Conservation (phyloP, 768 basidiomycete species). For the Albatrellus ellisii region DNA sequence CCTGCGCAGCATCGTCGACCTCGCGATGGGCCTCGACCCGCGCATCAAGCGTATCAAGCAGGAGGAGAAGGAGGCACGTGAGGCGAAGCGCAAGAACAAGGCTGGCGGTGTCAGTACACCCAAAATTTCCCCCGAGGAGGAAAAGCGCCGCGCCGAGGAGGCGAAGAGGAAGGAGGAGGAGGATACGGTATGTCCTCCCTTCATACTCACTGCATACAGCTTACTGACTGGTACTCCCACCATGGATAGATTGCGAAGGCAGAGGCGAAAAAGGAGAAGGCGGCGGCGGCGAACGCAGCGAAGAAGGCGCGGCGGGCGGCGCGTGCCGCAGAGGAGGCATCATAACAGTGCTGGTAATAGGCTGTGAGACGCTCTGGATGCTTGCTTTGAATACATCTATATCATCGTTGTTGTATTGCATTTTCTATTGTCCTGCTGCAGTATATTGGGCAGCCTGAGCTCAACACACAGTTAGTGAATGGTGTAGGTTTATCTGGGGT, state of each 20-base stretch:
- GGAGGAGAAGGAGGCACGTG: slow-evolving; percentile 88
- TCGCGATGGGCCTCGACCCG: slow-evolving; percentile 72
- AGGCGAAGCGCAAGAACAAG: slow-evolving; percentile 72
- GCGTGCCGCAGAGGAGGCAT: slow-evolving; percentile 32
- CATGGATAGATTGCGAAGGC: slow-evolving; percentile 36
- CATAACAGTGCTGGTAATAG: too few species aligned
- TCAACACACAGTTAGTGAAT: too few species aligned
- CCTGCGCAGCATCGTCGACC: slow-evolving; percentile 76
- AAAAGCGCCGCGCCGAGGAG: slow-evolving; percentile 58
- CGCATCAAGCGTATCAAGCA: slow-evolving; percentile 96
- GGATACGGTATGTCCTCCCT: slow-evolving; percentile 48
- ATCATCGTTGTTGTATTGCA: too few species aligned
- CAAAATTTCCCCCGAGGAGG: slow-evolving; percentile 30
- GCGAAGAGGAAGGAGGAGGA: slow-evolving; percentile 70
- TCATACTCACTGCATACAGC: neutral
- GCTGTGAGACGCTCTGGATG: too few species aligned
- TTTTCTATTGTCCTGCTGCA: too few species aligned
- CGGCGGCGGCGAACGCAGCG: slow-evolving; percentile 77
- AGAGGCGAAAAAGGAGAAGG: slow-evolving; percentile 76
- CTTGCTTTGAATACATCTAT: too few species aligned
- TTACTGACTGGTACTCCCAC: neutral
- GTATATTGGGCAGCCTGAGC: too few species aligned
- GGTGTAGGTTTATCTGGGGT: too few species aligned
- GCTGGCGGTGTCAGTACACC: slow-evolving; percentile 32
- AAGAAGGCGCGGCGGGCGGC: slow-evolving; percentile 75